Evolutionary conservation across 1,139 yeast genomes (phyloP).

Genomic region (Pichia norvegensis): DNA sequence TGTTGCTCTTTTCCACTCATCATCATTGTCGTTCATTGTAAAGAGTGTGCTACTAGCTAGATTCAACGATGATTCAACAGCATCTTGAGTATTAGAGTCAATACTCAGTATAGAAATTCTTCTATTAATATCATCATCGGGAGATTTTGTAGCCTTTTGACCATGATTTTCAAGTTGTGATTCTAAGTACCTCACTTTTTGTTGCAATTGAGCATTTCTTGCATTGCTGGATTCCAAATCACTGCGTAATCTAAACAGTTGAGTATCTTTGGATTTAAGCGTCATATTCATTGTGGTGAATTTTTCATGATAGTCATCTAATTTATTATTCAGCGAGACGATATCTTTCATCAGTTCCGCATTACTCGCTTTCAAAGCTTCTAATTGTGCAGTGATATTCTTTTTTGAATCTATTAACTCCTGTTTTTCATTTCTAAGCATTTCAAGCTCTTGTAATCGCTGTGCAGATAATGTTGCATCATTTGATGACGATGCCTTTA

Average conservation of each 20-base stretch:
- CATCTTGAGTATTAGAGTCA: slow-evolving; percentile 9
- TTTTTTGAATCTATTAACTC: slow-evolving; percentile 44
- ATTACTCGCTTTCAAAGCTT: slow-evolving; percentile 39
- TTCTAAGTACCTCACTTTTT: slow-evolving; percentile 11
- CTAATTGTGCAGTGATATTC: slow-evolving; percentile 33
- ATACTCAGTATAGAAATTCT: slow-evolving; percentile 25
- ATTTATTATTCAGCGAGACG: slow-evolving; percentile 30
- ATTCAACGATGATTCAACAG: slow-evolving; percentile 5
- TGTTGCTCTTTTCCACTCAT: slow-evolving; percentile 83
- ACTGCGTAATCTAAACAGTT: slow-evolving; percentile 47
- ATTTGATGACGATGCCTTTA: slow-evolving; percentile 21
- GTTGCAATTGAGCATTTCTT: slow-evolving; percentile 43
- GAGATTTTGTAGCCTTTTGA: slow-evolving; percentile 7
- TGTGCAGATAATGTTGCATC: slow-evolving; percentile 20
- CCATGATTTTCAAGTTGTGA: slow-evolving; percentile 4
- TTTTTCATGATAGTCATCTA: slow-evolving; percentile 40
- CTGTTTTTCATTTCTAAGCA: slow-evolving; percentile 44
- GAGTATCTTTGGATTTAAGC: slow-evolving; percentile 61
- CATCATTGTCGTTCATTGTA: slow-evolving; percentile 46
- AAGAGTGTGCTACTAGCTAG: slow-evolving; percentile 12
- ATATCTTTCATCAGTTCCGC: slow-evolving; percentile 39
- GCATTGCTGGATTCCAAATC: slow-evolving; percentile 51
- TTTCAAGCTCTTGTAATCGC: slow-evolving; percentile 44
- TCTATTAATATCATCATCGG: slow-evolving; percentile 23
- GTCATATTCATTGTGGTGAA: slow-evolving; percentile 44